Evolutionary conservation across 306 rosid genomes (phyloP), one percentile per base, ranked within the genome.

Genomic region (Inga leiocalycina): DNA sequence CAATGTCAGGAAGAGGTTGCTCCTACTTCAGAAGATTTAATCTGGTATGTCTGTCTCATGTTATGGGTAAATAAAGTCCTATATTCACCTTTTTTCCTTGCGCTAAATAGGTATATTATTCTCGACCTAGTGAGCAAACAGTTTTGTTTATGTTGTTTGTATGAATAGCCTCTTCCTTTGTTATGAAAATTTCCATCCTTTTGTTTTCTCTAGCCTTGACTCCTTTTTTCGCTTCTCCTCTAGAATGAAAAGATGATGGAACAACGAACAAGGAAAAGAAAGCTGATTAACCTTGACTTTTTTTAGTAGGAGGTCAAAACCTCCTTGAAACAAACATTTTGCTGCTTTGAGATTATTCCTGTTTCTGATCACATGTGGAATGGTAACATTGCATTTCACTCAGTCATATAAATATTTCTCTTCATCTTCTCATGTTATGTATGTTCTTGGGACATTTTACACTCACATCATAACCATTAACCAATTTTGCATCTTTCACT

Each of bases 21-120:
- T 84, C 75, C 94, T 85, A 32, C 88, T 32, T 82, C 89, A 17
- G 88, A 92, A 82, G 97, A 96, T 88, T 85, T 86, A 59, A 90
- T 96, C 83, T 96, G 99, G 99, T 96, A 87, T 96, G 85, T 70
- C 61, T 81, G 69, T 75, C 79, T 27, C 39, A 78, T 82, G 71
- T 59, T 59, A 22, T 22, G 66, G 66, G 66, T 76, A 15, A 75
- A 70, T 61, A 46, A 59, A 56, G 37, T 16, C 46, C 49, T 56
- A 20, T n/a, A 10, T 39, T 57, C 52, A 12, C n/a, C 20, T 11
- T 54, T 34, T 75, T 20, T 56, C 34, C 6, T 48, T 76, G 52
- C 12, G n/a, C 54, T 39, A 35, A 3, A 39, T 56, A 35, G 14
- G 80, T 41, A 57, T 24, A 57, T 57, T 2, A 3, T 54, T 16